A percentile compares a stretch with the other conserved stretches of the same genome.
phyloP scores from a whole-genome alignment of 495 filamentous ascomycete species.

The Cercophora samala region DNA sequence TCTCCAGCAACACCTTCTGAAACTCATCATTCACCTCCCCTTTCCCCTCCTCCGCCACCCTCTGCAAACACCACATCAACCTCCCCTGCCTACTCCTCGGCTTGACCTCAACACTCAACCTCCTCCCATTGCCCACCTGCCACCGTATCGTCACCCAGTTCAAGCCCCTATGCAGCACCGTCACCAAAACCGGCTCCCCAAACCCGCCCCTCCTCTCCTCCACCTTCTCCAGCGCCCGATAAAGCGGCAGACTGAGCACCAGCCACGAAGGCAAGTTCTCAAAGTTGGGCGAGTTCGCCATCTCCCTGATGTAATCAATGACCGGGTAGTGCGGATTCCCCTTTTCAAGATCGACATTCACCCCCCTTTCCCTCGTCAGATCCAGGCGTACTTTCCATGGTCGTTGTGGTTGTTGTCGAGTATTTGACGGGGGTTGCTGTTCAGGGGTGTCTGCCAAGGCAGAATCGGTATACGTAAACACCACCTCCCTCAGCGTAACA shows the following conservation, averaged over 20 bases:
- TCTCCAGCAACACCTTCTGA: conserved; percentile 33
- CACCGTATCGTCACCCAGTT: conserved; percentile 53
- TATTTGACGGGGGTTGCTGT: not conserved
- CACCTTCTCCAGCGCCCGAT: conserved; percentile 59
- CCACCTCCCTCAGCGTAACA: conserved; percentile 58
- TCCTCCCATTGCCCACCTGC: conserved; percentile 23
- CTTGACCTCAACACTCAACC: conserved; percentile 40
- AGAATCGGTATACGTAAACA: conserved; percentile 56
- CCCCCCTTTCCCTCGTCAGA: conserved; percentile 26
- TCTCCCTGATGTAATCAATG: conserved; percentile 56
- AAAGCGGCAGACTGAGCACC: conserved; percentile 62
- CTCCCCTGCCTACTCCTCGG: conserved; percentile 33
- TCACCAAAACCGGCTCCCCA: conserved; percentile 38
- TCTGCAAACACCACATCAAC: conserved; percentile 42
- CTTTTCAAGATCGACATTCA: conserved; percentile 54
- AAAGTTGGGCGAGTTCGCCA: conserved; percentile 54
- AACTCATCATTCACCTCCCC: conserved; percentile 47
- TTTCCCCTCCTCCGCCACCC: too few relatives aligned
- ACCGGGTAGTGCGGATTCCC: conserved; percentile 76
- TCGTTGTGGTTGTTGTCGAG: conserved; percentile 11
- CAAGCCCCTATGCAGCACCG: conserved; percentile 41
- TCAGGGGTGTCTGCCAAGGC: conserved; percentile 1
- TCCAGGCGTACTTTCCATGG: conserved; percentile 41
- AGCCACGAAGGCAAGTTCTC: conserved; percentile 38
- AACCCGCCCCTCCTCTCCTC: conserved; percentile 42